These are phyloP conservation scores for Leucaena leucocephala DNA, from an alignment of 306 rosid genomes.

Conservation along the genomic window DNA sequence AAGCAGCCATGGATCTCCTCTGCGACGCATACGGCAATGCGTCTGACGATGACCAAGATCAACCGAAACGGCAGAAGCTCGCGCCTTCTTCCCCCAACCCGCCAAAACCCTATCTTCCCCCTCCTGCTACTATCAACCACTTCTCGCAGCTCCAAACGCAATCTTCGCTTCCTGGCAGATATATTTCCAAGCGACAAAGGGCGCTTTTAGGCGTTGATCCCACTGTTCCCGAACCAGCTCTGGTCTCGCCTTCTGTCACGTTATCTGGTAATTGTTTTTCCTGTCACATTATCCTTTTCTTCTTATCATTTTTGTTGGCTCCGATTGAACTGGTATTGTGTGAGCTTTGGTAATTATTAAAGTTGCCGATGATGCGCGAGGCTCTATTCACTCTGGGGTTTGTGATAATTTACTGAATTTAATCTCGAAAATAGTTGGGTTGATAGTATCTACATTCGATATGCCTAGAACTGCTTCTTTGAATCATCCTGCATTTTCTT, in stretches of 20 bases:
- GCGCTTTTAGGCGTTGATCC: conserved; percentile 44
- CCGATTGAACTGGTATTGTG: neutral
- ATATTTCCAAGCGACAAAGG: conserved; percentile 81
- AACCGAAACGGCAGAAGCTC: conserved; percentile 35
- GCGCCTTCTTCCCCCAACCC: conserved; percentile 2
- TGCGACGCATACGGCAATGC: conserved; percentile 49
- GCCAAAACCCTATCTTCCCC: conserved; percentile 41
- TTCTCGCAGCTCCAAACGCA: conserved; percentile 8
- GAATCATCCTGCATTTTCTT: too few species aligned
- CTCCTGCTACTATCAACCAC: conserved; percentile 2
- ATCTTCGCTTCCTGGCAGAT: conserved; percentile 59
- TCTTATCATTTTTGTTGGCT: neutral
- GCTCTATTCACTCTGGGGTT: neutral
- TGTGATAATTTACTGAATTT: neutral
- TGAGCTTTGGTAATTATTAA: neutral
- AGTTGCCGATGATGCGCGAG: neutral
- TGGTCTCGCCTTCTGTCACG: conserved; percentile 36
- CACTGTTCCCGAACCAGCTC: conserved; percentile 29
- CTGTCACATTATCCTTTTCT: neutral
- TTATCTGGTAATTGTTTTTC: conserved; percentile 46
- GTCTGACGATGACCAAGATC: conserved; percentile 53
- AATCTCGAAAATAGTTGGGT: neutral
- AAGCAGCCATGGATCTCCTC: conserved; percentile 63
- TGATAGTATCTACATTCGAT: neutral
- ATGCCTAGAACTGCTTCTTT: too few species aligned